Evolutionary conservation across 345 rosid genomes (phyloP).

Genomic region (Crucihimalaya himalaica): DNA sequence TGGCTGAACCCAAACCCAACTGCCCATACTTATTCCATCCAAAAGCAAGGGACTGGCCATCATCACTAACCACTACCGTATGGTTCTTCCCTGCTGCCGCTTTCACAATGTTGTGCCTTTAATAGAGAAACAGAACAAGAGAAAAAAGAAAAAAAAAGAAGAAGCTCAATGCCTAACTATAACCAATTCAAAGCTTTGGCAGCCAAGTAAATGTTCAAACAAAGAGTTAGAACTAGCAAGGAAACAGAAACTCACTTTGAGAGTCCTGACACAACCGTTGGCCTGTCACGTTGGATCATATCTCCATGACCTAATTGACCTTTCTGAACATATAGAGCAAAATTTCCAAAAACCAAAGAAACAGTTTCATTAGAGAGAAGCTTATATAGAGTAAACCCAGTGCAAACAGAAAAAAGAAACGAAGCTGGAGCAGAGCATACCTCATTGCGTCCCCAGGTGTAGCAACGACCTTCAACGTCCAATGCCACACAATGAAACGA

Average conservation of each 20-base stretch:
- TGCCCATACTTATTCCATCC: conserved; percentile 99
- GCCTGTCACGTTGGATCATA: conserved; percentile 84
- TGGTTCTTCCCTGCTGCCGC: conserved; percentile 85
- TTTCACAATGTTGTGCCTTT: conserved; percentile 70
- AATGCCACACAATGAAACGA: conserved; percentile 97
- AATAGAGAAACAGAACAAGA: background rate
- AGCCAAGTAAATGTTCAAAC: background rate
- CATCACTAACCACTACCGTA: conserved; percentile 77
- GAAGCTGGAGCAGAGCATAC: conserved; percentile 40
- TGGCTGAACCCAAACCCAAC: conserved; percentile 77
- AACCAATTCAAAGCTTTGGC: background rate
- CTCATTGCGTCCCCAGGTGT: conserved; percentile 99
- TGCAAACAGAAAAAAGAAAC: background rate
- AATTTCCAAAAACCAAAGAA: conserved; percentile 28
- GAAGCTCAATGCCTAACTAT: conserved; percentile 1
- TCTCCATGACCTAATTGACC: conserved; percentile 99
- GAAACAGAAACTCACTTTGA: conserved; percentile 57
- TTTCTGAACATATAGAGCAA: conserved; percentile 57
- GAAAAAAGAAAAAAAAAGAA: background rate
- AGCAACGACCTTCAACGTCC: conserved; percentile 94
- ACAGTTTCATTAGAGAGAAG: background rate
- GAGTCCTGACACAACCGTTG: conserved; percentile 88
- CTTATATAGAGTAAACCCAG: background rate
- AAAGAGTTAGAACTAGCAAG: background rate
- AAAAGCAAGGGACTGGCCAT: conserved; percentile 79